Percentiles rank a stretch among this genome's conserved stretches.
Evolutionary conservation across 306 rosid genomes (phyloP).

Genomic region (Fagus crenata): DNA sequence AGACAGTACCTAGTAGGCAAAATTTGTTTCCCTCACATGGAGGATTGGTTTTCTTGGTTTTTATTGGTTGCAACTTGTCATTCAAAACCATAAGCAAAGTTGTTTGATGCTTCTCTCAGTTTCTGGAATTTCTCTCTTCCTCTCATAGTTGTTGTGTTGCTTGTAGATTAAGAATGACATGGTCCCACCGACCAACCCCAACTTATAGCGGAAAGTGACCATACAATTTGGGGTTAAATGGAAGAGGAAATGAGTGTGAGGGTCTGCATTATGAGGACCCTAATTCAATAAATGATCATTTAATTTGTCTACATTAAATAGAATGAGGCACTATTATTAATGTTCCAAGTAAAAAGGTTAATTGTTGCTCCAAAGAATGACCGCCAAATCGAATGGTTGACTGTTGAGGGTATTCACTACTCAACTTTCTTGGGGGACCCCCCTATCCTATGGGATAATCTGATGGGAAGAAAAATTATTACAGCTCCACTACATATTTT

Average conservation of each 20-base stretch:
- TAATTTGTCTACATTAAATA: background rate
- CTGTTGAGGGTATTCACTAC: no score
- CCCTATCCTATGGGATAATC: no score
- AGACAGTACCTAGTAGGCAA: constrained; percentile 19
- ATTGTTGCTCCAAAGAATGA: no score
- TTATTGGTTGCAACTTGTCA: constrained; percentile 49
- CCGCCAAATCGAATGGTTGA: no score
- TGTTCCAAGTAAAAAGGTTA: background rate
- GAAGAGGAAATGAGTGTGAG: constrained; percentile 11
- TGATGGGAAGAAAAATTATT: no score
- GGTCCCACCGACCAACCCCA: constrained; percentile 66
- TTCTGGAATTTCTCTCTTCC: constrained; percentile 6
- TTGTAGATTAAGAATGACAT: constrained; percentile 38
- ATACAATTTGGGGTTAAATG: constrained; percentile 43
- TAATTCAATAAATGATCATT: constrained; percentile 25
- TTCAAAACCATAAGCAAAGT: constrained; percentile 26
- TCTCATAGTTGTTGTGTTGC: constrained; percentile 23
- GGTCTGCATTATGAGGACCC: constrained; percentile 7
- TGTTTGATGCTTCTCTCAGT: constrained; percentile 14
- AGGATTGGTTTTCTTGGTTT: constrained; percentile 23
- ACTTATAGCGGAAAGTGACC: constrained; percentile 71
- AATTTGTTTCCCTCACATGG: constrained; percentile 25
- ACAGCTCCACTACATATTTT: no score
- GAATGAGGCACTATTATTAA: background rate
- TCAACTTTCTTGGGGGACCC: no score